Evolutionary conservation across 1,139 yeast species (phyloP), one percentile per base, ranked within the genome.

Genomic region (Yamadazyma atlantica): DNA sequence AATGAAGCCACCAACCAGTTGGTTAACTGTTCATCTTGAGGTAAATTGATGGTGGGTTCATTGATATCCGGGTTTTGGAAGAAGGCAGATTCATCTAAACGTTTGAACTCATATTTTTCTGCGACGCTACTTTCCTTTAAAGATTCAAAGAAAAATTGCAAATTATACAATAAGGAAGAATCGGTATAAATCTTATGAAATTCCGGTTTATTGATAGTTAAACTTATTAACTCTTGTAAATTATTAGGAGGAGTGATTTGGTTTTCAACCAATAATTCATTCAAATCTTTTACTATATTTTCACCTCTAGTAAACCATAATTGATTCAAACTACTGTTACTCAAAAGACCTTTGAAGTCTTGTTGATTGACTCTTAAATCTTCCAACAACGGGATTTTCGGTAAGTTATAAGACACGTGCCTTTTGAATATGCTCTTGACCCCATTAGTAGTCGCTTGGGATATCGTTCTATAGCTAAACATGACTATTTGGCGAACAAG

Each of bases 291-390:
- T 4, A 76, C 66, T 42, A 79, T 69, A 16, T 54, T 45, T 13
- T 66, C 63, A 6, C 81, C 75, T 57, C 85, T 72, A 29, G 73
- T 62, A 50, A 69, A 78, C 84, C 87, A 84, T 27, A 82, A 69
- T 48, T 75, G 78, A 26, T 75, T 57, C 16, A 82, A 57, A 10
- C 85, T 78, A 21, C 66, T 51, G 11, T 68, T 46, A 9, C 83
- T 71, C 44, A 76, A 73, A 14, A 83, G 61, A 1, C 90, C 90
- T 22, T 64, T 58, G 40, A 81, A 68, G 15, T 75, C 73, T 8
- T 60, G 52, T 11, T 64, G 48, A 19, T 58, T 51, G 5, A 60
- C 50, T 41, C 54, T 60, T 29, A 66, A 41, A 11, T 58, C 51
- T 35, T 69, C 72, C 39, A 71, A 54, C n/a, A 61, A 47, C 27